These are phyloP conservation scores for Monosporascus sp. DNA, from an alignment of 2,329 filamentous ascomycete genomes.

Conservation along the genomic window DNA sequence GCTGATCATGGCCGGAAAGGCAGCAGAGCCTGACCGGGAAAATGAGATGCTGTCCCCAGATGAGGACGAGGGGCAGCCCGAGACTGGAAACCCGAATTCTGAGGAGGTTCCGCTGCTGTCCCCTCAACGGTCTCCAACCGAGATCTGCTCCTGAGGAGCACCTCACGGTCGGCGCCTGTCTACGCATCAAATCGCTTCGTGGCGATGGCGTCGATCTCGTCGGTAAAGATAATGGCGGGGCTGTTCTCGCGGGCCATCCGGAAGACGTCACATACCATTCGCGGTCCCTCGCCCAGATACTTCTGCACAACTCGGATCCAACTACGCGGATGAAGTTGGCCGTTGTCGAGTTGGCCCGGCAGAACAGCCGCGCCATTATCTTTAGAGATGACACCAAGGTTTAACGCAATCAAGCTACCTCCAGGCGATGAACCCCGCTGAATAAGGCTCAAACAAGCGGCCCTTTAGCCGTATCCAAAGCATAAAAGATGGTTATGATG, in stretches of 20 bases:
- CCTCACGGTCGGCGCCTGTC: conserved; percentile 94
- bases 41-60: too few species aligned
- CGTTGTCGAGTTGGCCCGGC: conserved; percentile 93
- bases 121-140: too few species aligned
- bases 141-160: conserved; percentile 38
- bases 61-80: too few species aligned
- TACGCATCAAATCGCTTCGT: conserved; percentile 99
- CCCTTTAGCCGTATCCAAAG: too few species aligned
- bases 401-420: too few species aligned
- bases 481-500: too few species aligned
- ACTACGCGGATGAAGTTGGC: conserved; percentile 98
- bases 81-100: too few species aligned
- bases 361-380: conserved; percentile 97
- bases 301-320: conserved; percentile 97
- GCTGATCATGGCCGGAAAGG: too few species aligned
- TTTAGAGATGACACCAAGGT: conserved; percentile 54
- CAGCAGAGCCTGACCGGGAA: too few species aligned
- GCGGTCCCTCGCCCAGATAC: conserved; percentile 93
- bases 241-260: conserved; percentile 98
- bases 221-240: conserved; percentile 98
- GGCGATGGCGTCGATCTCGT: conserved; percentile 97
- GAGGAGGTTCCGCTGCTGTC: too few species aligned
- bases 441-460: too few species aligned
- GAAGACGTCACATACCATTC: conserved; percentile 99
- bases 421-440: too few species aligned